These are phyloP conservation scores for Aquilaria agallochum DNA, from an alignment of 441 rosid genomes.

Conservation along the genomic window DNA sequence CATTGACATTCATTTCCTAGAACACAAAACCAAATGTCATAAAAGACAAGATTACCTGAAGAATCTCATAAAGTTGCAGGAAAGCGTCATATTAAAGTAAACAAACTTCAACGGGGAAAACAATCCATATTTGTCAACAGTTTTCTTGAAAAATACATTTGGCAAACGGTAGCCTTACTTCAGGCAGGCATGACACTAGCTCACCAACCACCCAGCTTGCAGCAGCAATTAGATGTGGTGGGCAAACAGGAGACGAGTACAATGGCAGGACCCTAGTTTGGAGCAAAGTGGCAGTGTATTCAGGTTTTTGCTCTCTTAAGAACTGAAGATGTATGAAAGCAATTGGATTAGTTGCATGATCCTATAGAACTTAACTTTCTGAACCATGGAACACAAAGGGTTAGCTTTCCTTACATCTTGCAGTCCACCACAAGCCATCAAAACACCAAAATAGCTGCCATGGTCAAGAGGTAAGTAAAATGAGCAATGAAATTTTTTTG, in stretches of 20 bases:
- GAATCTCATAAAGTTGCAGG: neutral
- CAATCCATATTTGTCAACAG: neutral
- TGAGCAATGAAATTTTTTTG: constrained; percentile 12
- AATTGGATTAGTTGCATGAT: constrained; percentile 5
- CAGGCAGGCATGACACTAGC: constrained; percentile 74
- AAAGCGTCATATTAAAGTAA: constrained; percentile 7
- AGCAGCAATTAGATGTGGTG: constrained; percentile 77
- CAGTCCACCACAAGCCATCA: constrained; percentile 85
- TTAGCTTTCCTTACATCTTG: constrained; percentile 67
- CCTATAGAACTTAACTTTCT: constrained; percentile 17
- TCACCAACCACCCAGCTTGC: constrained; percentile 92
- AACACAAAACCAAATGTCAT: constrained; percentile 15
- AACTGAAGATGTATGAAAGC: constrained; percentile 45
- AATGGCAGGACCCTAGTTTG: constrained; percentile 63
- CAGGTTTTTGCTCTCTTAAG: constrained; percentile 65
- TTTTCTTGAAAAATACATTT: constrained; percentile 11
- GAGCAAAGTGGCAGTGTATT: constrained; percentile 45
- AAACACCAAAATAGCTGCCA: constrained; percentile 83
- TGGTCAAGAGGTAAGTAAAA: constrained; percentile 16
- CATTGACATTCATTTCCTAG: constrained; percentile 66
- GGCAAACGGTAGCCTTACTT: constrained; percentile 39
- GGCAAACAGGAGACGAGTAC: constrained; percentile 37
- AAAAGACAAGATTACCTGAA: constrained; percentile 9
- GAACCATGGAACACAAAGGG: constrained; percentile 16
- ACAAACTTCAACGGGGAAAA: neutral